Conservation (phyloP, 805 yeast genomes). For the Pichia heedii region DNA sequence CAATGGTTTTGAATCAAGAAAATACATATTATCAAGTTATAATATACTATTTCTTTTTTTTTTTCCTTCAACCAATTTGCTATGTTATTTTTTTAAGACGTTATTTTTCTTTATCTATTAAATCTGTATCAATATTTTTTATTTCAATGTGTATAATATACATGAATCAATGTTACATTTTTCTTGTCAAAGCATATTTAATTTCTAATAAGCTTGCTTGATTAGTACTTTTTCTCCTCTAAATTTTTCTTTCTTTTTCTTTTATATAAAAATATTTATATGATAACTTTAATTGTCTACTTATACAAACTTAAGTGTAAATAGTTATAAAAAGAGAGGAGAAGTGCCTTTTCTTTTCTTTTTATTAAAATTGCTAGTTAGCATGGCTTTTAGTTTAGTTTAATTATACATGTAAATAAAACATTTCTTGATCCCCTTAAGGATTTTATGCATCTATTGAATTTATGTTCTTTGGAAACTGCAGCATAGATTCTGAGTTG, state of each 20-base stretch:
- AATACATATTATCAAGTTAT: no score
- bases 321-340: no score
- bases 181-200: background rate
- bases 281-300: no score
- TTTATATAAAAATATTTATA: no score
- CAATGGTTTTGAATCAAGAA: no score
- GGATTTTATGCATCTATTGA: conserved; percentile 76
- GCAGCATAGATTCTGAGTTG: conserved; percentile 53
- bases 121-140: background rate
- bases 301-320: no score
- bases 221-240: background rate
- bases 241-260: background rate
- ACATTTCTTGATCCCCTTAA: conserved; percentile 67
- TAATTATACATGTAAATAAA: conserved; percentile 46
- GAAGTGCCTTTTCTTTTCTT: no score
- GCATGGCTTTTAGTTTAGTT: conserved; percentile 9
- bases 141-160: no score
- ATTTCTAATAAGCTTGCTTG: background rate
- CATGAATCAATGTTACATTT: no score
- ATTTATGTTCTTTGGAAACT: conserved; percentile 74
- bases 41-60: background rate
- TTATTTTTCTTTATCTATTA: background rate
- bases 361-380: no score
- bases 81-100: background rate
- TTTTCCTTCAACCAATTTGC: background rate